Conservation (phyloP, 2,329 filamentous ascomycete genomes). For the Microdochium paspali region DNA sequence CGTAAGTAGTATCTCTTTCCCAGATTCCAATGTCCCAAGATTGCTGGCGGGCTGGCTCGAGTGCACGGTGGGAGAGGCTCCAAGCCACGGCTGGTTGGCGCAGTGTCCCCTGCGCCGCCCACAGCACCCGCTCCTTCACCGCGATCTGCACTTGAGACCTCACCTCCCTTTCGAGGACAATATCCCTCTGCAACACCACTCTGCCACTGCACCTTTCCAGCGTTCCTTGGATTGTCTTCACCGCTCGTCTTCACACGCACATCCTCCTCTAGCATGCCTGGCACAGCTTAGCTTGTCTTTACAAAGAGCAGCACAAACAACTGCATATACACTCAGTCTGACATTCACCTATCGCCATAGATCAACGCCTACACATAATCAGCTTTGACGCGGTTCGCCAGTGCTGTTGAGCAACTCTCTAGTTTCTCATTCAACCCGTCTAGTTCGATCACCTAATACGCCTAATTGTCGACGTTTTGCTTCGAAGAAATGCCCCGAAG, state of each 20-base stretch:
- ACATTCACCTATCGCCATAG: background rate
- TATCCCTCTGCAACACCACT: no score
- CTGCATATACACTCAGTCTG: background rate
- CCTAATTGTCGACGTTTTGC: constrained; percentile 7
- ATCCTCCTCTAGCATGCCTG: background rate
- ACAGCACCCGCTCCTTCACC: no score
- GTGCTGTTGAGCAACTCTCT: background rate
- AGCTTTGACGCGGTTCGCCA: background rate
- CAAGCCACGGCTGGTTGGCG: no score
- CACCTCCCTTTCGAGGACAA: background rate
- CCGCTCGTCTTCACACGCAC: background rate
- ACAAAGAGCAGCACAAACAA: background rate
- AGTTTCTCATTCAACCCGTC: constrained; percentile 3
- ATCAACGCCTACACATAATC: background rate
- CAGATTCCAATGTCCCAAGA: no score
- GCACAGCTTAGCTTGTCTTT: background rate
- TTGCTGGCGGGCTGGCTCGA: no score
- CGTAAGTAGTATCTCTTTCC: no score
- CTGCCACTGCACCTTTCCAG: no score
- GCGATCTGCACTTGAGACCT: no score
- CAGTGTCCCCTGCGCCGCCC: no score
- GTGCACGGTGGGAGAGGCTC: no score
- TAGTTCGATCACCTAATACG: constrained; percentile 4
- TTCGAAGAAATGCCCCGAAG: constrained; percentile 46
- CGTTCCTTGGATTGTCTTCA: no score